phyloP scores from a whole-genome alignment of 1,284 basidiomycete genomes.

The Xerocomus amazonicus region DNA sequence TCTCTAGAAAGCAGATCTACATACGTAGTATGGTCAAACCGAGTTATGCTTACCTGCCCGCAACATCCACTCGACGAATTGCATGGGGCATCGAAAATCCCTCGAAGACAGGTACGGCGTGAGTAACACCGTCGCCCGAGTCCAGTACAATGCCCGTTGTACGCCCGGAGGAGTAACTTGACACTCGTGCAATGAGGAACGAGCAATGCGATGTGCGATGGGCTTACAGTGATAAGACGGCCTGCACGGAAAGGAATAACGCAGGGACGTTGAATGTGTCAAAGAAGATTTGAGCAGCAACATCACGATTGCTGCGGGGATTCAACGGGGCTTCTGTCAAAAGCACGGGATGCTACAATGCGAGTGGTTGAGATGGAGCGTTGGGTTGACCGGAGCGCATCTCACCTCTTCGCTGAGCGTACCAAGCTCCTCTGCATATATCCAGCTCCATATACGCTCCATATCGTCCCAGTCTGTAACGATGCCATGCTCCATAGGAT shows the following conservation, averaged over 20 bases:
- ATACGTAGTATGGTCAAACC: conserved; percentile 6
- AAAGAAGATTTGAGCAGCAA: conserved; percentile 97
- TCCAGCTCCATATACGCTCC: conserved; percentile 97
- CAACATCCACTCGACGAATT: conserved; percentile 92
- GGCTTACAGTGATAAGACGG: conserved; percentile 89
- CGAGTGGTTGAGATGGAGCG: conserved; percentile 12
- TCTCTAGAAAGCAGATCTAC: conserved; percentile 53
- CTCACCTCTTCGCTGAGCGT: conserved; percentile 93
- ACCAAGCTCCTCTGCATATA: conserved; percentile 91
- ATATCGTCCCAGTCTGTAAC: conserved; percentile 98
- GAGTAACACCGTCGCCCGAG: conserved; percentile 98
- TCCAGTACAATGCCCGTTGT: conserved; percentile 99
- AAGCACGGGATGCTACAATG: conserved; percentile 85
- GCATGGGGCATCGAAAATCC: conserved; percentile 99
- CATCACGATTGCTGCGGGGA: conserved; percentile 89
- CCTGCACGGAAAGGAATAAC: conserved; percentile 95
- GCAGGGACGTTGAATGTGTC: conserved; percentile 99
- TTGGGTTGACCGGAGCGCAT: conserved; percentile 4
- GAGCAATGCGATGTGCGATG: background rate
- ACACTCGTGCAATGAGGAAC: conserved; percentile 15
- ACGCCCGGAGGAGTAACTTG: conserved; percentile 96
- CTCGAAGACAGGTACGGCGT: conserved; percentile 98
- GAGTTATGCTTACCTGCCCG: conserved; percentile 67
- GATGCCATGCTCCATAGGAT: conserved; percentile 96
- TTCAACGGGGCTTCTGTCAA: conserved; percentile 95